phyloP scores from a whole-genome alignment of 768 basidiomycete genomes.

The Lanmaoa rubissima region DNA sequence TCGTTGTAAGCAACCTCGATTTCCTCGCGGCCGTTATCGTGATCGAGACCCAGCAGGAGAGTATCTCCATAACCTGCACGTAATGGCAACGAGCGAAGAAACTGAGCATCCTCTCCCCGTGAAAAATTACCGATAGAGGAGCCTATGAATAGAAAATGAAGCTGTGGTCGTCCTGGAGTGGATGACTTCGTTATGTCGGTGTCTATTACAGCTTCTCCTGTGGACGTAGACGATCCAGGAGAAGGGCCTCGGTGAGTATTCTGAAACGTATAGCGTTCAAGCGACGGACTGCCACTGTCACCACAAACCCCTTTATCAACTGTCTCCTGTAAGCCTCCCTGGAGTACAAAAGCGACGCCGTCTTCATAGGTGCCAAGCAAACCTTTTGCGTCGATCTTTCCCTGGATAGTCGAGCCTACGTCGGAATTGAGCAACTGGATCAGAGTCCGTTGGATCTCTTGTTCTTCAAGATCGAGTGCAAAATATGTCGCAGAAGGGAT shows the following conservation, averaged over 20 bases:
- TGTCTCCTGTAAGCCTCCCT: conserved; percentile 30
- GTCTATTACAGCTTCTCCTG: conserved; percentile 9
- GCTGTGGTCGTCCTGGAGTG: conserved; percentile 51
- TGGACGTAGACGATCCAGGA: conserved; percentile 38
- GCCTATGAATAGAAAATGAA: conserved; percentile 90
- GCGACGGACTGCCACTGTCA: neutral
- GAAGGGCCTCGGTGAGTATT: conserved; percentile 33
- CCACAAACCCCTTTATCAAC: conserved; percentile 3
- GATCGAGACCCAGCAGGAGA: conserved; percentile 88
- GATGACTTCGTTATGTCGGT: conserved; percentile 33
- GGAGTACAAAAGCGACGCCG: conserved; percentile 75
- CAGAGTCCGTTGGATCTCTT: conserved; percentile 81
- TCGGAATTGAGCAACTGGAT: conserved; percentile 60
- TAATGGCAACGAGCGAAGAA: conserved; percentile 78
- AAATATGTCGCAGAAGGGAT: conserved; percentile 72
- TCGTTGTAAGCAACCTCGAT: conserved; percentile 92
- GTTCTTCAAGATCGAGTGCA: conserved; percentile 90
- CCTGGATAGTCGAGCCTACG: conserved; percentile 57
- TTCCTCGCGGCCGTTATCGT: conserved; percentile 62
- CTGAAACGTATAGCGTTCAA: conserved; percentile 10
- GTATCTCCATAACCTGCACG: conserved; percentile 76
- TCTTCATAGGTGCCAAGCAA: conserved; percentile 91
- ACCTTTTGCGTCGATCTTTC: conserved; percentile 78
- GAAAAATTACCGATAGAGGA: conserved; percentile 91
- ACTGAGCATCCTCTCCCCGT: conserved; percentile 62